Evolutionary conservation across 2,329 filamentous ascomycete genomes (phyloP), one percentile per base, ranked within the genome.

Genomic region (Colletotrichum australisinense): DNA sequence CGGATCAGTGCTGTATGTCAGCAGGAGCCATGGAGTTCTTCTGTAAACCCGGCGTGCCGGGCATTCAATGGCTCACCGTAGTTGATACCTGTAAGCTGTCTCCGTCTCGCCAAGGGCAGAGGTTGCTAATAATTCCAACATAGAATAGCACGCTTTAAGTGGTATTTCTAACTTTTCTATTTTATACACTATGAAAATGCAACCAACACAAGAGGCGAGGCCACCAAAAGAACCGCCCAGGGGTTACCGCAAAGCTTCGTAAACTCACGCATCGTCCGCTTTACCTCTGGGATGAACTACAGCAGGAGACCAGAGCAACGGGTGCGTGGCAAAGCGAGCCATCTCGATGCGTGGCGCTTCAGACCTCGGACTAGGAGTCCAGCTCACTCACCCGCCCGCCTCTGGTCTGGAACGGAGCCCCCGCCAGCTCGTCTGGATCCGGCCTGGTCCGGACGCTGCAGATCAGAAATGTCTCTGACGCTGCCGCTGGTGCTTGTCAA

Each of bases 401-500:
- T 71, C 49, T 52, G 49, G 49, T 49, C 35, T 57, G 49, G 46
- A 71, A 35, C 67, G 35, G 62, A 46, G 56, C 56, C 55, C 60
- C 67, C 53, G 59, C 57, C 32, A 26, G 12, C 24, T 16, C 28
- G 24, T 71, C 71, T 73, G 28, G 38, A 66, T 73, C 67, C 71
- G 71, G 60, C 19, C 60, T 70, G 67, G 67, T 26, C 8, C 22
- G 28, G 26, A 42, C 28, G 55, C 42, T 46, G 11, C 6, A 42
- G 14, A 14, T 55, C 30, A 42, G 49, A 55, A 9, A 32, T 30
- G 52, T 65, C 49, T 65, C 49, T 65, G 49, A 35, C 19, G n/a
- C 28, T 38, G 22, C 52, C 32, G 11, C 52, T 19, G 52, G 32
- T 65, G 32, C 52, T 30, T 16, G 32, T 8, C 22, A 42, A 16